Evolutionary conservation across 768 basidiomycete genomes (phyloP).

Genomic region (Podaxis sp.): DNA sequence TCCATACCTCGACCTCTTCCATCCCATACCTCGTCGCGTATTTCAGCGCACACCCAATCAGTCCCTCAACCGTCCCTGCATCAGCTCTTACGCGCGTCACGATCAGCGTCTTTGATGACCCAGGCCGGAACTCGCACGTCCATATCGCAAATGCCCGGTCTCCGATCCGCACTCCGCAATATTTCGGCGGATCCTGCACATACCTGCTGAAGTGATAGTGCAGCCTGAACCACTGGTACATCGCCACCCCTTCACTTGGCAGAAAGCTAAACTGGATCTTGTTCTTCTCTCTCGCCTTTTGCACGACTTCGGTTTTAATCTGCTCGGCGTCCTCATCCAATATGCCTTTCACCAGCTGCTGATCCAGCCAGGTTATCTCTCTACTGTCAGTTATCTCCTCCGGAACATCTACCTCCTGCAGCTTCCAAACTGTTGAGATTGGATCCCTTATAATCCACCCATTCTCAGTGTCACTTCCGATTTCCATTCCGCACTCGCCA

Average conservation of each 20-base stretch:
- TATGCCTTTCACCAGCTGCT: conserved; percentile 29
- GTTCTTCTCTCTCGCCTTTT: conserved; percentile 7
- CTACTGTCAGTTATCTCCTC: neutral
- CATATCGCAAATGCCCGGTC: conserved; percentile 26
- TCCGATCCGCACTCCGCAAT: conserved; percentile 18
- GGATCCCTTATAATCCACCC: conserved; percentile 43
- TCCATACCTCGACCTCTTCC: conserved; percentile 46
- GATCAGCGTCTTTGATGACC: conserved; percentile 18
- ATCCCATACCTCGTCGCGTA: conserved; percentile 26
- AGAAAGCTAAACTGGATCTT: conserved; percentile 23
- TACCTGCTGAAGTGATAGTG: conserved; percentile 22
- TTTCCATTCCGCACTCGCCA: conserved; percentile 19
- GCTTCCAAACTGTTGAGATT: conserved; percentile 38
- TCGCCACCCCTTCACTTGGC: conserved; percentile 28
- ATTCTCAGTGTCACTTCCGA: conserved; percentile 17
- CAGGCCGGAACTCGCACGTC: conserved; percentile 23
- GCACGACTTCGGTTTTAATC: conserved; percentile 34
- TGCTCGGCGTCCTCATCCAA: conserved; percentile 38
- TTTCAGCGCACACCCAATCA: conserved; percentile 32
- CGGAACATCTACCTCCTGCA: conserved; percentile 15
- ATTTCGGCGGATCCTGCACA: conserved; percentile 14
- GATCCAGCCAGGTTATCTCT: conserved; percentile 29
- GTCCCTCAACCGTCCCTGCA: conserved; percentile 27
- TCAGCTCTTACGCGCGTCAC: conserved; percentile 28
- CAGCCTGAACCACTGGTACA: conserved; percentile 26